Base-by-base conservation (phyloP, 2,329 filamentous ascomycete species). In the Stagonosporopsis chrysanthemi region DNA sequence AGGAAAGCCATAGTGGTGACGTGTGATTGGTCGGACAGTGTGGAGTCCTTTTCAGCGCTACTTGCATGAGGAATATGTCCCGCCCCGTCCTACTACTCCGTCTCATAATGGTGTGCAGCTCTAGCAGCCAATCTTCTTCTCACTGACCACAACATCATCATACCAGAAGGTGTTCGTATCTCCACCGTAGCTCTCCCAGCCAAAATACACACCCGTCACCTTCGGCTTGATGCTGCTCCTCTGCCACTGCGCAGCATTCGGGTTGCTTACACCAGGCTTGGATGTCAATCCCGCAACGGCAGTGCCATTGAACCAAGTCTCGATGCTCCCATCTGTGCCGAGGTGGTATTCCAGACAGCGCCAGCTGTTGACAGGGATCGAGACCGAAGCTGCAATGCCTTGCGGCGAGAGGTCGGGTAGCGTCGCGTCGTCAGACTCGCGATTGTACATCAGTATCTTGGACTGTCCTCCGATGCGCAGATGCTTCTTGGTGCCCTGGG, bases 391-490 rank as follows among this genome's bases (percentile, higher is more conserved):
- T 0, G 83, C 83, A 48, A 86, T 84, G 12, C 85, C 85, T 24
- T 85, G 77, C 0, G 85, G 85, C 0, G 83, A 86, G 19, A 87
- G 81, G 53, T 87, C 83, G 0, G 85, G 85, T 0, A 88, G 81
- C 0, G 85, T 87, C 0, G 85, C 85, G 58, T 88, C 85, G 70
- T 87, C 84, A 15, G 81, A 80, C 67, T 88, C 85, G 70, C 84
- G 84, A 79, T 87, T 87, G 79, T 83, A 87, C 84, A 87, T 87
- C 31, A 87, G 73, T 67, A 88, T 87, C 61, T 82, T 80, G 75
- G 75, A 82, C 72, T 87, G 85, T 5, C 84, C 85, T 40, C 85
- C 84, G 57, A 88, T 86, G 53, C 85, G 84, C 29, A 88, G 82
- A 65, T 87, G 84, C 74, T 87, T 87, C 51, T 82, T 81, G 41